A percentile compares a stretch with the other conserved stretches of the same genome.
Evolutionary conservation across 2,329 filamentous ascomycete genomes (phyloP).

Genomic region (Hypoxylon sp.): DNA sequence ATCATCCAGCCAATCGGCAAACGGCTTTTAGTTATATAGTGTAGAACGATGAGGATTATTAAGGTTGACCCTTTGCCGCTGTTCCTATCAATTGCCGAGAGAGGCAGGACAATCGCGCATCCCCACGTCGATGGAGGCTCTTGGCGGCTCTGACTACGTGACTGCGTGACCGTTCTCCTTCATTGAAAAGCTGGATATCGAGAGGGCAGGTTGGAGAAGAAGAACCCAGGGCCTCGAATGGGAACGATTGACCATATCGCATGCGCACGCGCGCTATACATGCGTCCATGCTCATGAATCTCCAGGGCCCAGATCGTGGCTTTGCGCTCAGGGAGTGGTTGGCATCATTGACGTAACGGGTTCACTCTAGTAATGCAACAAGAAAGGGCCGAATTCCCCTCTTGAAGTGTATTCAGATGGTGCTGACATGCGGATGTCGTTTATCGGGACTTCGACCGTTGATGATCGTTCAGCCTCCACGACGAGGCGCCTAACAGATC

Average conservation of each 20-base stretch:
- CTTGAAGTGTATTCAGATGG: background rate
- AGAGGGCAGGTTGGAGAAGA: constrained; percentile 13
- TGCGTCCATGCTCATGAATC: constrained; percentile 26
- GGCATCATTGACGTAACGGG: constrained; percentile 24
- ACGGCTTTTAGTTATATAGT: constrained; percentile 21
- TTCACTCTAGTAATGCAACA: constrained; percentile 10
- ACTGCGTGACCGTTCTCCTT: constrained; percentile 30
- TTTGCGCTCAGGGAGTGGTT: background rate
- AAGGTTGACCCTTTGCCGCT: constrained; percentile 32
- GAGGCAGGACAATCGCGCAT: constrained; percentile 35
- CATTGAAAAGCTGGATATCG: constrained; percentile 14
- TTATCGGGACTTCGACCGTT: constrained; percentile 29
- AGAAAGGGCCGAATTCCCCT: constrained; percentile 40
- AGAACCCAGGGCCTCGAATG: constrained; percentile 21
- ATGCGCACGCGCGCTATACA: constrained; percentile 31
- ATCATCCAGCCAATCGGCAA: constrained; percentile 29
- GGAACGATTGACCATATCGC: constrained; percentile 12
- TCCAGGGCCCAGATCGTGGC: constrained; percentile 10
- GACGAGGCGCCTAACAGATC: constrained; percentile 28
- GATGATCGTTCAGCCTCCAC: constrained; percentile 40
- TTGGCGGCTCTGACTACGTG: constrained; percentile 33
- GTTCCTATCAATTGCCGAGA: constrained; percentile 42
- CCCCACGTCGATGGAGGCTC: constrained; percentile 40
- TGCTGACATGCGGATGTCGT: constrained; percentile 15
- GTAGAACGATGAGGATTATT: constrained; percentile 32